A percentile compares a stretch with the other conserved stretches of the same genome.
Evolutionary conservation across 2,329 filamentous ascomycete genomes (phyloP).

Genomic region (Botrytis galanthina): DNA sequence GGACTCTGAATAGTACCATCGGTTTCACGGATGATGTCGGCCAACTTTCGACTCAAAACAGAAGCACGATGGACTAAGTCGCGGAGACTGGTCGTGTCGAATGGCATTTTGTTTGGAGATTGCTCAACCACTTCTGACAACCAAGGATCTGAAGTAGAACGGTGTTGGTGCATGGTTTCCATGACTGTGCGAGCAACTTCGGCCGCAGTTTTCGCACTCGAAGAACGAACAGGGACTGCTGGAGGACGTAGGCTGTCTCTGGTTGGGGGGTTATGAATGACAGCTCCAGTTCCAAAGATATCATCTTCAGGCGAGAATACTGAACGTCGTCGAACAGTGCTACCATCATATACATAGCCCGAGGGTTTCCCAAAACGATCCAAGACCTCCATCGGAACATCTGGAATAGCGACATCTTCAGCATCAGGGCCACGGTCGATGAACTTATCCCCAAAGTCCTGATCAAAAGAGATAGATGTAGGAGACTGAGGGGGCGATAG

Average conservation of each 20-base stretch:
- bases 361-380: constrained; percentile 29
- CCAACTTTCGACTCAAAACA: constrained; percentile 57
- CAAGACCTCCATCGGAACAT: constrained; percentile 46
- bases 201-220: constrained; percentile 41
- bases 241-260: constrained; percentile 41
- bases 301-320: constrained; percentile 66
- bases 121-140: constrained; percentile 33
- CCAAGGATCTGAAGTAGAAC: constrained; percentile 45
- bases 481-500: constrained; percentile 35
- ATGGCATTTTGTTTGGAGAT: constrained; percentile 54
- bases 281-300: constrained; percentile 51
- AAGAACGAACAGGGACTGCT: constrained; percentile 29
- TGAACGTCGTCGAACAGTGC: constrained; percentile 54
- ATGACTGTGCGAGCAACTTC: constrained; percentile 59
- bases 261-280: constrained; percentile 28
- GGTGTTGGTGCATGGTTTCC: constrained; percentile 59
- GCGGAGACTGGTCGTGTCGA: constrained; percentile 67
- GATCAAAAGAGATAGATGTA: constrained; percentile 45
- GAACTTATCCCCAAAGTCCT: constrained; percentile 43
- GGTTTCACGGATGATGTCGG: constrained; percentile 57
- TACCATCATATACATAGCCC: constrained; percentile 49
- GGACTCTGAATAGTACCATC: constrained; percentile 59
- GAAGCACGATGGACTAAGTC: constrained; percentile 62
- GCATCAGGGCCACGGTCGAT: constrained; percentile 45
- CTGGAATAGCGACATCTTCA: constrained; percentile 46